These are phyloP conservation scores for Puccinia polysora DNA, from an alignment of 1,284 basidiomycete genomes.

Conservation along the genomic window DNA sequence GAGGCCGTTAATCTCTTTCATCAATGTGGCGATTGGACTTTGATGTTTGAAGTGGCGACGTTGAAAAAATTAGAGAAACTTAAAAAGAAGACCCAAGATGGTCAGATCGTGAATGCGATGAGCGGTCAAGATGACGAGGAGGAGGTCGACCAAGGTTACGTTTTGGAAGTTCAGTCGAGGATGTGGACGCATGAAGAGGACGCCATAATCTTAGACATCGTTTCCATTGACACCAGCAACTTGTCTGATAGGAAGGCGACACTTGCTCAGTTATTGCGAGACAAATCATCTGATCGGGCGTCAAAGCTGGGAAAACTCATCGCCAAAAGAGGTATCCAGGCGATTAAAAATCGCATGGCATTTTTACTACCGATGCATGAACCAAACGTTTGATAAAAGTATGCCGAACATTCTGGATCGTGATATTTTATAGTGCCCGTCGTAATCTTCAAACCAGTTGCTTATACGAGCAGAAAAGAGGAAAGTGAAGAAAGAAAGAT, in stretches of 20 bases:
- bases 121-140: neutral
- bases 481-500: too few relatives aligned
- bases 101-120: neutral
- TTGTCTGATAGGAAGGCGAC: too few relatives aligned
- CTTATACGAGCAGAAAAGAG: too few relatives aligned
- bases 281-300: too few relatives aligned
- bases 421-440: too few relatives aligned
- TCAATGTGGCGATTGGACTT: conserved; percentile 30
- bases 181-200: conserved; percentile 9
- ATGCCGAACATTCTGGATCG: too few relatives aligned
- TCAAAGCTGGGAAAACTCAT: neutral
- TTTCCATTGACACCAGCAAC: too few relatives aligned
- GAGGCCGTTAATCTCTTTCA: conserved; percentile 21
- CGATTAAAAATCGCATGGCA: conserved; percentile 4
- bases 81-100: neutral
- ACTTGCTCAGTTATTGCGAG: too few relatives aligned
- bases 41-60: conserved; percentile 33
- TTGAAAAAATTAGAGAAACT: conserved; percentile 8
- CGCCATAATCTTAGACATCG: neutral
- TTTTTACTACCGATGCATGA: neutral
- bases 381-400: neutral
- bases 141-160: neutral
- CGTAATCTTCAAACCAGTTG: too few relatives aligned
- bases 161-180: neutral
- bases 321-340: neutral